phyloP scores from a whole-genome alignment of 2,329 filamentous ascomycete genomes.

The Trichophyton simii region DNA sequence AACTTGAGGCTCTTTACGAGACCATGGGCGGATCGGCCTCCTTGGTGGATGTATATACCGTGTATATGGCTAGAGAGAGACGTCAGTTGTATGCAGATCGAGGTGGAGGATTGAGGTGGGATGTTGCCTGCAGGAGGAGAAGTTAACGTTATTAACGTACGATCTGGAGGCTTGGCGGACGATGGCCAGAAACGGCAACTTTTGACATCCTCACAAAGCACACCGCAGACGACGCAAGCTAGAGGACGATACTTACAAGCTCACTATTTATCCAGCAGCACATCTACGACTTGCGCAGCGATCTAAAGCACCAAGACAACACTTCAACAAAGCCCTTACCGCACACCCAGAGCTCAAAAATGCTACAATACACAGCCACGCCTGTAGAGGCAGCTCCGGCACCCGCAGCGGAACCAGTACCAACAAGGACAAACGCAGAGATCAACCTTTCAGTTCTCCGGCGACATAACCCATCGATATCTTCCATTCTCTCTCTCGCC shows the following conservation, averaged over 20 bases:
- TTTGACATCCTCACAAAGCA: neutral
- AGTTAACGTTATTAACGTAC: neutral
- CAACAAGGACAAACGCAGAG: conserved; percentile 59
- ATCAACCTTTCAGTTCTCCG: conserved; percentile 77
- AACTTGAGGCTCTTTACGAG: too few relatives aligned
- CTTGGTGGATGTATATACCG: too few relatives aligned
- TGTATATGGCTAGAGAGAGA: neutral
- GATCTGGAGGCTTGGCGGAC: neutral
- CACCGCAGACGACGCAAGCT: neutral
- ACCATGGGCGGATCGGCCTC: too few relatives aligned
- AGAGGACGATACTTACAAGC: too few relatives aligned
- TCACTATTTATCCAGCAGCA: too few relatives aligned
- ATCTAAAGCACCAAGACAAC: neutral
- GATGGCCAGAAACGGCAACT: neutral
- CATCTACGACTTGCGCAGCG: too few relatives aligned
- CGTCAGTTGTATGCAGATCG: neutral
- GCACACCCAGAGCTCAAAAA: neutral
- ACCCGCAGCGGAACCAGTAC: conserved; percentile 26
- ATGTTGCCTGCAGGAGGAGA: neutral
- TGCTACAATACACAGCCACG: neutral
- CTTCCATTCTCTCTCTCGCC: conserved; percentile 63
- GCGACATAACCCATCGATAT: conserved; percentile 65
- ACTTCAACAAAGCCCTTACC: neutral
- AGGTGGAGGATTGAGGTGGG: neutral
- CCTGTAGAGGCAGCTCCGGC: neutral